Evolutionary conservation across 2,329 filamentous ascomycete species (phyloP), one percentile per base, ranked within the genome.

Genomic region (Aquanectria penicillioides): DNA sequence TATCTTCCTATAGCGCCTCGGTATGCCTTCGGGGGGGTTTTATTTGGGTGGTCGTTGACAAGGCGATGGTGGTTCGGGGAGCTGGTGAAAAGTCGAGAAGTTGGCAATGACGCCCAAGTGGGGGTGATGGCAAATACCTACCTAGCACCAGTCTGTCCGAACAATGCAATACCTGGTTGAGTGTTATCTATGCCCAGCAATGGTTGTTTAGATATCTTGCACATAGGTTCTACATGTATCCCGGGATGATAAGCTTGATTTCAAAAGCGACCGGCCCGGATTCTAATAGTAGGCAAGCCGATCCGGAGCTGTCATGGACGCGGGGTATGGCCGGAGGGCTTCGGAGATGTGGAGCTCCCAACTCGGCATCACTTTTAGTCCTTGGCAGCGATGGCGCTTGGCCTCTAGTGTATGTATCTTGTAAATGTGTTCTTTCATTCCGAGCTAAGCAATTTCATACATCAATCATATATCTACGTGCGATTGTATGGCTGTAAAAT

Each of bases 341-440:
- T 36, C 48, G 48, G 55, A 57, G 34, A n/a, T 57, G 48, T 57
- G 55, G 55, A 25, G 40, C 48, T 20, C 20, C 29, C 17, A 31
- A 36, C 28, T 15, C 43, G n/a, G n/a, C n/a, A n/a, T n/a, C n/a
- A n/a, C n/a, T n/a, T n/a, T n/a, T n/a, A n/a, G n/a, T n/a, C n/a
- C n/a, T n/a, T n/a, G n/a, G n/a, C n/a, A n/a, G n/a, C n/a, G n/a
- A n/a, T n/a, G n/a, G n/a, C n/a, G n/a, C n/a, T n/a, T n/a, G n/a
- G n/a, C n/a, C n/a, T n/a, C n/a, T n/a, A n/a, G 11, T 44, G 41
- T n/a, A 25, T 44, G 18, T 25, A 44, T 37, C 12, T 13, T 41
- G 22, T 46, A 37, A 46, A 31, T 20, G 13, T 23, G n/a, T 46
- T n/a, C n/a, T n/a, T n/a, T n/a, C n/a, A 37, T 46, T 48, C 12